Base-by-base conservation (phyloP, 75 land plant genomes). In the Pinus albicaulis region DNA sequence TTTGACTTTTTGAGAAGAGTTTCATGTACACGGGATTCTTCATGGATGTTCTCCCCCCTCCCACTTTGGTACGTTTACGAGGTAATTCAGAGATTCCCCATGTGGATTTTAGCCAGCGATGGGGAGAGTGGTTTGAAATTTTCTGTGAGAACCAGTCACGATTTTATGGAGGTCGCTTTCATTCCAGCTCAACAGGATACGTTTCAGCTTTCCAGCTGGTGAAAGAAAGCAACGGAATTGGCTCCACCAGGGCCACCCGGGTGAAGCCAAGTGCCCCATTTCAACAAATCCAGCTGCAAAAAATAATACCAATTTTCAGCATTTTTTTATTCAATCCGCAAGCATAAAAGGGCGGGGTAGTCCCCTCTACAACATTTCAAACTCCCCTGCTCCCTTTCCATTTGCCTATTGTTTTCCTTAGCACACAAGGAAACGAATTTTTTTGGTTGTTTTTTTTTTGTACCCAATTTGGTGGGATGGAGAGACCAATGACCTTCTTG, bases 331-430 rank as follows among this genome's bases (percentile, higher is more conserved):
- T 68, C 48, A 12, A 20, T 7, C 20, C 20, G 8, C 74, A 55
- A 72, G 10, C 74, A 53, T 72, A 72, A 72, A 72, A 72, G 74
- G 34, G 15, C 74, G 19, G 13, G 52, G 20, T 15, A 72, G n/a
- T 23, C 8, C 57, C 56, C 74, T 13, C 74, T 72, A 52, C 57
- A 72, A 72, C 74, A 72, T 72, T 72, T 72, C 74, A 72, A 72
- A 72, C 57, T 11, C 74, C 24, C 14, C 31, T 11, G 8, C 74
- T 55, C 16, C 23, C 57, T n/a, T n/a, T 72, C 72, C 55, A 71
- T 44, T 44, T 16, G 19, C 36, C 12, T 22, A 59, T 22, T 71
- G 17, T 23, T 22, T 25, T 64, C 68, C 34, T 28, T 64, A 0
- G 19, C 20, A 6, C 59, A 16, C 53, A 48, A 48, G 53, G 53